Evolutionary conservation across 306 rosid species (phyloP), one percentile per base, ranked within the genome.

Genomic region (Begonia masoniana): DNA sequence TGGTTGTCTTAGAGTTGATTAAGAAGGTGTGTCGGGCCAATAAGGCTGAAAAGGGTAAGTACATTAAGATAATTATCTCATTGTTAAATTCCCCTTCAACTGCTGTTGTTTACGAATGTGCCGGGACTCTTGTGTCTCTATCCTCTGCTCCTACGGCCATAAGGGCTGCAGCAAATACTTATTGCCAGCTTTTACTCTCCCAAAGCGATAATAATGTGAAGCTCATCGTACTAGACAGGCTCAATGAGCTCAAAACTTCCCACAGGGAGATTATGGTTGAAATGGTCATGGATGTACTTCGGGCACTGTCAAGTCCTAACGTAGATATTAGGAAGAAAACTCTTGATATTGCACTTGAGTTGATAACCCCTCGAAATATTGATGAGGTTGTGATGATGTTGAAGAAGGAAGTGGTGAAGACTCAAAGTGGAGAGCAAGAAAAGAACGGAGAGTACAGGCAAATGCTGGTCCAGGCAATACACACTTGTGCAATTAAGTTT

Each of bases 141-240:
- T 86, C 96, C 5, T 87, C 96, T 0, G 99, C 99, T 1, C 96
- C 95, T 0, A 92, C 99, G 0, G 99, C 99, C 2, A 84, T 92
- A 56, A 61, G 87, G 5, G 99, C 93, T 3, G 99, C 99, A 0
- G 93, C 99, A 1, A 72, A 57, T 36, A 87, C 96, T 31, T 92
- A 92, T 46, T 73, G 85, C 15, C 95, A 87, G 71, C 65, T 92
- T 12, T 61, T 91, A 71, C 68, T 83, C 19, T 92, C 99, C 0
- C 99, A 92, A 76, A 92, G 99, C 7, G 99, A 92, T 56, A 92
- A 92, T 55, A 92, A 92, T 68, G 99, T 92, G 31, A 92, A 92
- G 62, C 81, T 92, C 48, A 87, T 92, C 23, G 89, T 92, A 48
- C 84, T 92, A 0, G 99, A 92, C 63, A 72, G 95, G 64, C 71